Evolutionary conservation across 768 basidiomycete species (phyloP), one percentile per base, ranked within the genome.

Genomic region (Cantharellus anzutake): DNA sequence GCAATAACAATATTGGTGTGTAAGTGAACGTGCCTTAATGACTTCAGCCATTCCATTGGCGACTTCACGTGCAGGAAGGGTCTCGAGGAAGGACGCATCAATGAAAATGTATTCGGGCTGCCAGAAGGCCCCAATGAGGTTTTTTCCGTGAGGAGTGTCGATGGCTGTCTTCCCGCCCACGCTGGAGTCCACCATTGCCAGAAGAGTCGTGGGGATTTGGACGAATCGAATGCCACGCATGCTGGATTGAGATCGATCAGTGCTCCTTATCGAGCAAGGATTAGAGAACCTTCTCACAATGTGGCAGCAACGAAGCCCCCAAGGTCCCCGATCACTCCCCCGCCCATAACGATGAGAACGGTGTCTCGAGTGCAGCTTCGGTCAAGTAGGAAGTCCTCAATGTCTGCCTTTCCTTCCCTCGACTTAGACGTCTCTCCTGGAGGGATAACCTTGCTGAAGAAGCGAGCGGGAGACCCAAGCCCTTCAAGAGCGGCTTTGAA

Each of bases 1-100:
- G 56, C 29, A 34, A 7, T 41, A 35, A 5, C 41, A 57, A 29
- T 29, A 56, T n/a, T 50, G 55, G 62, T 0, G 51, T 2, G 7
- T 48, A 51, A 39, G n/a, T 41, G 41, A 57, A 51, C 39, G 44
- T 42, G 4, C 92, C 80, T 99, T 99, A 68, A 98, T 83, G 2
- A 97, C 85, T 70, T 99, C 94, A 0, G 96, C 94, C 86, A 99
- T 94, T 42, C 96, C 94, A 67, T 98, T 98, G n/a, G 89, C 86
- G 63, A 98, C 90, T 70, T 98, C 96, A 59, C 94, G 77, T 40
- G 81, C 71, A 0, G 93, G 93, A 2, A 99, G 81, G 1, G 89
- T 92, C 67, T 92, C 89, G 60, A 99, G 79, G 76, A 96, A 94
- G 1, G 93, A 86, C 35, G 88, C 85, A 69, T 99, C 96, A 64